Evolutionary conservation across 495 filamentous ascomycete species (phyloP), one percentile per base, ranked within the genome.

Genomic region (Paragyromitra xinjiangensis): DNA sequence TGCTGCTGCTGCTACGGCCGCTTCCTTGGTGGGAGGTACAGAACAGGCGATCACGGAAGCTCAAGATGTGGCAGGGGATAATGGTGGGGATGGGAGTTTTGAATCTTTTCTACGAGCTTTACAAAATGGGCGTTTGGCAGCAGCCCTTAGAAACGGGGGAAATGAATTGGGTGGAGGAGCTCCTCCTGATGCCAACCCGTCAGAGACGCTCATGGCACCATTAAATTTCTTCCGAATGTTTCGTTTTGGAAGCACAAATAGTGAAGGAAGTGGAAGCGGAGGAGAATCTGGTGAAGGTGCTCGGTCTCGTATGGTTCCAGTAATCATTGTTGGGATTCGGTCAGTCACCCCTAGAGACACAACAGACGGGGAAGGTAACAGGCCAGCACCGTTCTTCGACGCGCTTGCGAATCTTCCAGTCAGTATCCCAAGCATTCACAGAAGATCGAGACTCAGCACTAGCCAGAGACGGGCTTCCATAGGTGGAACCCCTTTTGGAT

Each of bases 261-360:
- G 55, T 59, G 69, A 80, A 55, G 83, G 85, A 63, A 69, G 83
- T 68, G 83, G 84, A 24, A 87, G 88, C 64, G 82, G 85, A 61
- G 83, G 84, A 24, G 88, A 88, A 58, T 85, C 83, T n/a, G 65
- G 75, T 24, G 90, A 91, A 69, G 90, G 87, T 40, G 88, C 69
- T 24, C 78, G 78, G 6, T 71, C 79, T 67, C 73, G 81, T 55
- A 83, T 83, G 81, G 81, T 83, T 37, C 81, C 81, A 34, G 81
- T 83, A 39, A 83, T 83, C 56, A 83, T 93, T 51, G 91, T 93
- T 56, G 91, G 92, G 9, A 92, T 93, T 51, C 86, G 91, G 40
- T 92, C 90, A 11, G 90, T 92, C 48, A 88, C 88, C 19, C 86
- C 90, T 16, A 85, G 86, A 51, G 87, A 84, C 66, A 85, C 84